Evolutionary conservation across 2,329 filamentous ascomycete genomes (phyloP).

Genomic region (Venturia carpophila): DNA sequence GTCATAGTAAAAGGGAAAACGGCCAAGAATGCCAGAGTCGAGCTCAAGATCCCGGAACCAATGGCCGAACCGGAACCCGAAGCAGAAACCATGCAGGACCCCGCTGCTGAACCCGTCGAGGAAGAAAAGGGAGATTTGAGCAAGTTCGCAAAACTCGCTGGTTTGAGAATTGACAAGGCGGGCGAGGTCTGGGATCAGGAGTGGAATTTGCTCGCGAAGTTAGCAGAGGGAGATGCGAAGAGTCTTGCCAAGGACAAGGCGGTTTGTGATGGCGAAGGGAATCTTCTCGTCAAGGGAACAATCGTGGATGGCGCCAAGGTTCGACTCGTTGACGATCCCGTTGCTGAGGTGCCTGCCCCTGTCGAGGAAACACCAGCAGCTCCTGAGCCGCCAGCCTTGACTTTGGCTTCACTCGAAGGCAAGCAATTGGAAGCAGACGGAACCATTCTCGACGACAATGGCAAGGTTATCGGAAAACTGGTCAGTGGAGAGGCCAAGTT

Average conservation of each 20-base stretch:
- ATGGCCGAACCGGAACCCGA: slow-evolving; percentile 22
- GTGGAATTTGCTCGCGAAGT: slow-evolving; percentile 39
- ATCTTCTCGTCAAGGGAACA: slow-evolving; percentile 4
- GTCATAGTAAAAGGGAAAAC: slow-evolving; percentile 15
- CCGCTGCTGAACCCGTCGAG: slow-evolving; percentile 56
- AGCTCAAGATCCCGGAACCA: slow-evolving; percentile 3
- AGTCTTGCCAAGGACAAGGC: slow-evolving; percentile 9
- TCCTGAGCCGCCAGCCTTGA: slow-evolving; percentile 24
- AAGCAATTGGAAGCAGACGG: slow-evolving; percentile 53
- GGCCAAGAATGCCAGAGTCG: slow-evolving; percentile 3
- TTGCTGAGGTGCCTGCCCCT: slow-evolving; percentile 18
- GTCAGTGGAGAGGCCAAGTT: slow-evolving; percentile 38
- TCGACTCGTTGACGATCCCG: slow-evolving; percentile 23
- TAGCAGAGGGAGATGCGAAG: not conserved
- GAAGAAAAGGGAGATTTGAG: slow-evolving; percentile 1
- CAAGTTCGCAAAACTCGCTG: not conserved
- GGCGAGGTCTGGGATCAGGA: slow-evolving; percentile 76
- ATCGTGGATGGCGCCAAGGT: slow-evolving; percentile 8
- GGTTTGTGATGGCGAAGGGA: slow-evolving; percentile 9
- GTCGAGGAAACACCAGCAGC: slow-evolving; percentile 16
- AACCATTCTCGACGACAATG: slow-evolving; percentile 48
- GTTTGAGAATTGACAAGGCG: slow-evolving; percentile 30
- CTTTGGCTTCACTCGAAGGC: slow-evolving; percentile 40
- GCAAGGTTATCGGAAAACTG: slow-evolving; percentile 47
- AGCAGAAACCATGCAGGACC: slow-evolving; percentile 57